These are phyloP conservation scores for Triangularia setosa DNA, from an alignment of 2,329 filamentous ascomycete genomes.

Conservation along the genomic window DNA sequence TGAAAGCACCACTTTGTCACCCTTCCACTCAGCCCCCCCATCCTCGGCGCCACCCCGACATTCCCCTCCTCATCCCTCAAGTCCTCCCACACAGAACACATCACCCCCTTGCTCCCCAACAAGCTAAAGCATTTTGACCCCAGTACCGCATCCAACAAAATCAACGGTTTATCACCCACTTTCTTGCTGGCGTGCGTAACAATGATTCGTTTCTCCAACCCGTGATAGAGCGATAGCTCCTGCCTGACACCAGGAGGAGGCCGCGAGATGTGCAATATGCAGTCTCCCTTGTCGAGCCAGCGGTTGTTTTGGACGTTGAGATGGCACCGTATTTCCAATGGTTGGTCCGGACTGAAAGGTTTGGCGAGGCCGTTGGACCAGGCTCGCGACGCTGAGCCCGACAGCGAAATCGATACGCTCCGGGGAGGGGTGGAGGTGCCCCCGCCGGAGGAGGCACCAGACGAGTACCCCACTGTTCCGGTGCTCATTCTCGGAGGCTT, in stretches of 20 bases:
- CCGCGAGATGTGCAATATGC: slow-evolving; percentile 74
- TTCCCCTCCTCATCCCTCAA: slow-evolving; percentile 59
- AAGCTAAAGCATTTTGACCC: slow-evolving; percentile 81
- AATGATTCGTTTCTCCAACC: slow-evolving; percentile 79
- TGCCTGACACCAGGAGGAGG: slow-evolving; percentile 61
- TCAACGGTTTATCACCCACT: slow-evolving; percentile 51
- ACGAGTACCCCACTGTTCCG: slow-evolving; percentile 49
- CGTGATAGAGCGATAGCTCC: slow-evolving; percentile 57
- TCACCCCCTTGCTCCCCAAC: slow-evolving; percentile 79
- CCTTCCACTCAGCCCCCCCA: slow-evolving; percentile 49
- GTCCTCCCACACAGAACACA: slow-evolving; percentile 83
- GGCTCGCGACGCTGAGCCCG: slow-evolving; percentile 43
- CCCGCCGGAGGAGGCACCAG: slow-evolving; percentile 49
- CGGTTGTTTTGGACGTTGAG: slow-evolving; percentile 70
- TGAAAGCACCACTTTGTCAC: slow-evolving; percentile 64
- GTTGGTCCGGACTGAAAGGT: slow-evolving; percentile 25
- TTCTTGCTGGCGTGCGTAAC: slow-evolving; percentile 63
- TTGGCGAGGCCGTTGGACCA: slow-evolving; percentile 70
- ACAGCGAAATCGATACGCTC: slow-evolving; percentile 55
- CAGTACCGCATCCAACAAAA: slow-evolving; percentile 78
- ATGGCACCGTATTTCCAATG: slow-evolving; percentile 67
- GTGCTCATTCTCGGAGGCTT: slow-evolving; percentile 48
- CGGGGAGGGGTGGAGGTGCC: slow-evolving; percentile 46
- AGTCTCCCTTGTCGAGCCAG: slow-evolving; percentile 90
- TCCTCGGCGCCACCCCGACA: slow-evolving; percentile 48